Base-by-base conservation (phyloP, 2,329 filamentous ascomycete species). In the Penicillium sp. region DNA sequence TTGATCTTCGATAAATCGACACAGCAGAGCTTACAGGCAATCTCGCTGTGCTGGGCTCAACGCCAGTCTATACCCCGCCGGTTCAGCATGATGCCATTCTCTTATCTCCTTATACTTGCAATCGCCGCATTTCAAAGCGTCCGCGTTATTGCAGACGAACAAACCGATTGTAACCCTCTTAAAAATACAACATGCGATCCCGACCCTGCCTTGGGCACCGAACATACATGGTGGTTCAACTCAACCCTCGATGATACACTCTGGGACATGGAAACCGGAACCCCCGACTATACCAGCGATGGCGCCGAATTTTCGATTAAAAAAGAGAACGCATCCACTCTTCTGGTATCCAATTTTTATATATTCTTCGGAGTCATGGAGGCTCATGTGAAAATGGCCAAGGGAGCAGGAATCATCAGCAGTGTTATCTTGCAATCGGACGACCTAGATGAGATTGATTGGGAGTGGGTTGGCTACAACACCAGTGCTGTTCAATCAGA, bases 341-440 rank as follows among this genome's bases (percentile, higher is more conserved):
- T 92, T 71, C 84, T 99, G 54, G 82, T 83, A 60, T 95, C 91
- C 59, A 84, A 92, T 66, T 97, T 95, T 82, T 97, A 96, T 81
- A 95, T 99, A 79, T 96, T 97, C 90, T 99, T 96, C 71, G 94
- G 94, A 65, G 89, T 88, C 59, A 88, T 96, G 69, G 89, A 94
- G 61, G 84, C 96, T 61, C 87, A 85, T 47, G 83, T 97, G 81
- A 92, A 94, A 77, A 86, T 91, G 31, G 91, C 94, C 14, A 88
- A 90, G 0, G 94, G 94, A 2, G 85, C 84, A 21, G 94, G 94
- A 62, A 95, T 99, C 65, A 92, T 99, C 63, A 96, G 91, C 74
- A 93, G 90, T 28, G 82, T 95, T 31, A 92, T 99, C 13, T 79
- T 99, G 58, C 87, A 96, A 76, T 97, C 92, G n/a, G 92, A 97